phyloP scores from a whole-genome alignment of 495 filamentous ascomycete species.

The Cryomyces minteri region DNA sequence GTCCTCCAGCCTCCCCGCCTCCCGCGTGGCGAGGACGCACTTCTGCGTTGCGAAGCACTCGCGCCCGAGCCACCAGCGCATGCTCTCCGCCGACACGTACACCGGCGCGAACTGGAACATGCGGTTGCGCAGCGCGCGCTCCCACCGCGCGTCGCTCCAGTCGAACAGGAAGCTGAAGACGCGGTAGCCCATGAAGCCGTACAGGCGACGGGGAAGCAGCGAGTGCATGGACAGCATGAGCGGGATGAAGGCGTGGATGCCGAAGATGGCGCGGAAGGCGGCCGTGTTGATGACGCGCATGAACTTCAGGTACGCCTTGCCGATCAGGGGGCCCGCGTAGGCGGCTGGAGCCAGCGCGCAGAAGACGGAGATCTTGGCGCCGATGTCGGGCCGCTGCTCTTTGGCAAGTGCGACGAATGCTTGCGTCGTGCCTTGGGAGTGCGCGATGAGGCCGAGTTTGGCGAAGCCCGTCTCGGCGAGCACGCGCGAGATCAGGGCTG shows the following conservation, averaged over 20 bases:
- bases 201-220: constrained; percentile 42
- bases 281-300: constrained; percentile 61
- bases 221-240: constrained; percentile 79
- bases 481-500: constrained; percentile 71
- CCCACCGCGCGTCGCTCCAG: constrained; percentile 81
- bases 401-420: constrained; percentile 81
- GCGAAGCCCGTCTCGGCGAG: constrained; percentile 66
- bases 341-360: constrained; percentile 85
- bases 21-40: constrained; percentile 69
- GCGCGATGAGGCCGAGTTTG: constrained; percentile 67
- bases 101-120: constrained; percentile 89
- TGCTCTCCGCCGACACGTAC: constrained; percentile 75
- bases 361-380: constrained; percentile 72
- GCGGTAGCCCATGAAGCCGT: constrained; percentile 73
- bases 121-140: constrained; percentile 56
- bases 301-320: constrained; percentile 82
- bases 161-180: constrained; percentile 84
- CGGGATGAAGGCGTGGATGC: constrained; percentile 89
- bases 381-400: constrained; percentile 79
- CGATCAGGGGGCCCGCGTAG: constrained; percentile 75
- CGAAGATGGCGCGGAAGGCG: constrained; percentile 70
- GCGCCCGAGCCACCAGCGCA: constrained; percentile 90
- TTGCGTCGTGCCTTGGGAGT: constrained; percentile 86
- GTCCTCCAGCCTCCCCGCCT: constrained; percentile 45
- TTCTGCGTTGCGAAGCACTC: constrained; percentile 84